Base-by-base conservation (phyloP, 805 yeast species). In the Candida loeiensis region DNA sequence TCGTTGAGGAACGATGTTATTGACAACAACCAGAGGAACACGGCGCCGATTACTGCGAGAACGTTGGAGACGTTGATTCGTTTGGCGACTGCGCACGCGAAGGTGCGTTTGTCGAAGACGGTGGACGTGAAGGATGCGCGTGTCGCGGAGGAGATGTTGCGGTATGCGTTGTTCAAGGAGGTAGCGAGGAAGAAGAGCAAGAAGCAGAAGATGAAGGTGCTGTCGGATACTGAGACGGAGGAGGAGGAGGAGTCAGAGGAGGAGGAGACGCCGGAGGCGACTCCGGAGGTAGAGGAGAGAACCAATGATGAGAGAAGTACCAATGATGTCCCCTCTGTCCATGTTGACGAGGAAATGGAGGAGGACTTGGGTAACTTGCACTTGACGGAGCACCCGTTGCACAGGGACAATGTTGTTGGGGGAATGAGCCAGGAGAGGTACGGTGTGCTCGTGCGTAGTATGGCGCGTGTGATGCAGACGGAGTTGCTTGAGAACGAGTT, bases 1-100 rank as follows among this genome's bases (percentile, higher is more conserved):
- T 79, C 80, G 9, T 71, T 93, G 48, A 78, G 99, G 68, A 90
- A 89, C 59, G 85, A 83, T 47, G 74, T 74, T 40, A 66, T 73
- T 39, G 75, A 73, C 28, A 70, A 64, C 45, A 83, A 81, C 54
- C 85, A 81, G 49, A 77, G 84, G 39, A 76, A 80, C 55, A 90
- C 96, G 0, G 83, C 96, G 1, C 98, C 99, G 26, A 86, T 91
- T 49, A 91, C 99, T 2, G 95, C 98, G n/a, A 85, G 99, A 80
- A 93, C 98, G 4, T 71, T 91, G 51, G 99, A 91, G 64, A 91
- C 99, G 0, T 71, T 91, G 49, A 91, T 91, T 60, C 95, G 99
- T 72, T 70, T 91, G 44, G 74, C 97, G 0, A 86, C 97, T 1
- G 98, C 99, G 0, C 98, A 93, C 63, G 98, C 98, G 8, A 91